These are phyloP conservation scores for Ceratobasidium sp. DNA, from an alignment of 1,284 basidiomycete genomes.

Conservation along the genomic window DNA sequence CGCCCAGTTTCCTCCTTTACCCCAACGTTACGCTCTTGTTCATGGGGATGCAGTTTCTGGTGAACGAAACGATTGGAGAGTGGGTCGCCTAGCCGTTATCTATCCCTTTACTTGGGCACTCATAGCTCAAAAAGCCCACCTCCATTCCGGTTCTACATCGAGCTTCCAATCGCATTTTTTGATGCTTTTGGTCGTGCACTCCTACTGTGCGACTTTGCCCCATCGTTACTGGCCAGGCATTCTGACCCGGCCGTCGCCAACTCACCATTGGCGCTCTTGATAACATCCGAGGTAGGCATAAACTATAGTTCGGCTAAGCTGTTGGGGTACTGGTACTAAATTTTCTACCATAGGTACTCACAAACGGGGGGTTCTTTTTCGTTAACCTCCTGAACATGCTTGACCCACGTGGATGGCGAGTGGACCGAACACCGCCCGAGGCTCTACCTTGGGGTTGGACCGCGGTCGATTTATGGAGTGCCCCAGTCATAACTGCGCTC, in stretches of 20 bases:
- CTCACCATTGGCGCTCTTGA: slow-evolving; percentile 46
- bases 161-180: slow-evolving; percentile 46
- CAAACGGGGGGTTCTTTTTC: slow-evolving; percentile 49
- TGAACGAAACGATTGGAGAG: slow-evolving; percentile 36
- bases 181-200: slow-evolving; percentile 48
- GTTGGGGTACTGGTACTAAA: not conserved
- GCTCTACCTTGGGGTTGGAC: slow-evolving; percentile 48
- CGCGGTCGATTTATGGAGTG: slow-evolving; percentile 46
- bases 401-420: slow-evolving; percentile 45
- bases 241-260: slow-evolving; percentile 34
- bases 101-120: slow-evolving; percentile 22
- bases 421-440: slow-evolving; percentile 47
- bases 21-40: slow-evolving; percentile 47
- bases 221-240: slow-evolving; percentile 41
- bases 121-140: slow-evolving; percentile 24
- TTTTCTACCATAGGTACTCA: slow-evolving; percentile 44
- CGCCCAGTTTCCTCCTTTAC: slow-evolving; percentile 46
- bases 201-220: slow-evolving; percentile 46
- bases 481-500: slow-evolving; percentile 46
- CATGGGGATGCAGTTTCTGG: slow-evolving; percentile 34
- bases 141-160: slow-evolving; percentile 40
- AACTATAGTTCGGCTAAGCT: not conserved
- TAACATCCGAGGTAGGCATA: slow-evolving; percentile 46
- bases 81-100: slow-evolving; percentile 13
- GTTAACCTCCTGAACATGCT: slow-evolving; percentile 48